Conservation (phyloP, 495 filamentous ascomycete genomes). For the Hypoxylon fragiforme region DNA sequence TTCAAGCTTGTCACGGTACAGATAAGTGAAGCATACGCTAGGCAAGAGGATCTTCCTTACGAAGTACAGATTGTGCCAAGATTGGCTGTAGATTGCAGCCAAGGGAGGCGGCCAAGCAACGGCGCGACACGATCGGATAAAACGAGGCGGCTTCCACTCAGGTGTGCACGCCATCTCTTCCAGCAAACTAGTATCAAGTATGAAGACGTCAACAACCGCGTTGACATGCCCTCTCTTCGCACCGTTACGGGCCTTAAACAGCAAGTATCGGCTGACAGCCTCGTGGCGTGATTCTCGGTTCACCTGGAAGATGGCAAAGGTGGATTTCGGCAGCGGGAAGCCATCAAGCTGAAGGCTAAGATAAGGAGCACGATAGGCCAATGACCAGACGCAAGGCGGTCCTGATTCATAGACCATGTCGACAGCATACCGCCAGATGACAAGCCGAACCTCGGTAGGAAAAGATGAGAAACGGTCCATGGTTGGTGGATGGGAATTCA, state of each 20-base stretch:
- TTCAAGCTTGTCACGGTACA: constrained; percentile 21
- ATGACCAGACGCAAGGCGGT: constrained; percentile 16
- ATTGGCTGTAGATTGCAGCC: constrained; percentile 20
- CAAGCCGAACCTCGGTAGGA: constrained; percentile 26
- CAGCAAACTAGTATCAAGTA: constrained; percentile 9
- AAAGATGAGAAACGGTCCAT: constrained; percentile 15
- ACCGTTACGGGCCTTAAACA: constrained; percentile 8
- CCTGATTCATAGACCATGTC: constrained; percentile 16
- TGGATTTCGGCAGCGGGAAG: constrained; percentile 16
- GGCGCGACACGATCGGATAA: constrained; percentile 1
- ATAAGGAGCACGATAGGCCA: constrained; percentile 15
- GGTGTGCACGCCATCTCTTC: constrained; percentile 10
- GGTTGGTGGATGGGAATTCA: constrained; percentile 7
- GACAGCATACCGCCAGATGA: constrained; percentile 16
- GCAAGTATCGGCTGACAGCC: constrained; percentile 9
- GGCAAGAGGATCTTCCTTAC: constrained; percentile 24
- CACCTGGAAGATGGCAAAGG: constrained; percentile 9
- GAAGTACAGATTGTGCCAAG: constrained; percentile 24
- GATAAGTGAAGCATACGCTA: constrained; percentile 26
- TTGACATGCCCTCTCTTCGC: constrained; percentile 5
- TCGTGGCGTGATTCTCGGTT: constrained; percentile 22
- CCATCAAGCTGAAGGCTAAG: constrained; percentile 6
- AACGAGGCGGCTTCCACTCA: constrained; percentile 21
- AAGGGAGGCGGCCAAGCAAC: constrained; percentile 24
- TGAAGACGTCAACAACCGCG: constrained; percentile 19